Evolutionary conservation across 768 basidiomycete species (phyloP).

Genomic region (Russula sp.): DNA sequence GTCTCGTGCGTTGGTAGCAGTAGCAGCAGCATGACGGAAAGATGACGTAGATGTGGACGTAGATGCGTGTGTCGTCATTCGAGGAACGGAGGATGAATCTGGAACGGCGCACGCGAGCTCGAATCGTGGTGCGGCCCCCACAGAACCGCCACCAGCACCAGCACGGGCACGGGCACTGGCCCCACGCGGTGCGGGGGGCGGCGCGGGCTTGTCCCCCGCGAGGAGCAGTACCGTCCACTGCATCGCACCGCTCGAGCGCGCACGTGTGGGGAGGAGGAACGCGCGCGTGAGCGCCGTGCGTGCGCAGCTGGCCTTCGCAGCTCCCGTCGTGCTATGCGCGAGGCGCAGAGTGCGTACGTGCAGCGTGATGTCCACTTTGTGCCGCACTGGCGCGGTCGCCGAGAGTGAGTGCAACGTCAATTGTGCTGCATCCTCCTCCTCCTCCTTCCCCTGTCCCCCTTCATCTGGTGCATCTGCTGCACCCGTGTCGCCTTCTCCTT

Average conservation of each 20-base stretch:
- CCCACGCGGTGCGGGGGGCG: no score
- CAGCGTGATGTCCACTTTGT: slow-evolving; percentile 63
- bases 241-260: no score
- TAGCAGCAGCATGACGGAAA: slow-evolving; percentile 34
- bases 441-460: background rate
- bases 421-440: slow-evolving; percentile 36
- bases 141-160: no score
- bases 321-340: no score
- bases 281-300: no score
- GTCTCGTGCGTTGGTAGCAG: slow-evolving; percentile 22
- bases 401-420: slow-evolving; percentile 62
- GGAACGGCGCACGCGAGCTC: no score
- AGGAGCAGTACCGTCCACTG: slow-evolving; percentile 66
- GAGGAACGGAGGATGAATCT: slow-evolving; percentile 20
- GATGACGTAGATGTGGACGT: slow-evolving; percentile 12
- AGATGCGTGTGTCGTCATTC: slow-evolving; percentile 34
- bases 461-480: no score
- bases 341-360: slow-evolving; percentile 45
- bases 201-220: slow-evolving; percentile 41
- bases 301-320: no score
- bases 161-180: no score
- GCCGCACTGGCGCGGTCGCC: slow-evolving; percentile 65
- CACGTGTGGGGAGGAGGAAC: no score
- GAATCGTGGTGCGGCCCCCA: no score
- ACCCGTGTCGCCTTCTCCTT: background rate